Evolutionary conservation across 2,329 filamentous ascomycete species (phyloP).

Genomic region (Ophiocordyceps robertsii): DNA sequence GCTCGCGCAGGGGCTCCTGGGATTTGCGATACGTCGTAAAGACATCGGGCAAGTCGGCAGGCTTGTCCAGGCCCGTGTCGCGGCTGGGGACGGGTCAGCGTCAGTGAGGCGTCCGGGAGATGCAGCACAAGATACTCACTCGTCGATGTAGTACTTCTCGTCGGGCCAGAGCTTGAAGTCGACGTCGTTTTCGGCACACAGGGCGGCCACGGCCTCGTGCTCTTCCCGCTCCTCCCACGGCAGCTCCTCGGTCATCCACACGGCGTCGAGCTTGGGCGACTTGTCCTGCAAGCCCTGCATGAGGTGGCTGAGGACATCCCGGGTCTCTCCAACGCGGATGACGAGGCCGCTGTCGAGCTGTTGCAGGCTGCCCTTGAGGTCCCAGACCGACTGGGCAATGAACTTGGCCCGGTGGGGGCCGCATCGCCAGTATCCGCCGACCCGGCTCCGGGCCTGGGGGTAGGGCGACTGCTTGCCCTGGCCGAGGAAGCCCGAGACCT

Average conservation of each 20-base stretch:
- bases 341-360: slow-evolving; percentile 45
- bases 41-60: slow-evolving; percentile 54
- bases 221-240: slow-evolving; percentile 56
- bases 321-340: slow-evolving; percentile 48
- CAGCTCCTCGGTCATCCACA: slow-evolving; percentile 66
- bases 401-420: slow-evolving; percentile 62
- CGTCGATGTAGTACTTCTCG: slow-evolving; percentile 68
- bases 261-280: slow-evolving; percentile 36
- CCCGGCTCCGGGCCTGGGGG: slow-evolving; percentile 50
- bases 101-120: slow-evolving; percentile 4
- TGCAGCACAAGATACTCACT: slow-evolving; percentile 39
- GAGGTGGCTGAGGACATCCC: slow-evolving; percentile 45
- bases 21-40: slow-evolving; percentile 65
- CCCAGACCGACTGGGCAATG: slow-evolving; percentile 58
- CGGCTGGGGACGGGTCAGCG: slow-evolving; percentile 30
- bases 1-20: slow-evolving; percentile 55
- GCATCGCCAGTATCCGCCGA: slow-evolving; percentile 59
- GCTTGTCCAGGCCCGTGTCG: slow-evolving; percentile 45
- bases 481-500: slow-evolving; percentile 60
- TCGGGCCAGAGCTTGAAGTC: slow-evolving; percentile 56
- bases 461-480: slow-evolving; percentile 46
- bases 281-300: slow-evolving; percentile 32
- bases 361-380: slow-evolving; percentile 51
- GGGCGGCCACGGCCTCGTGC: slow-evolving; percentile 37
- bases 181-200: slow-evolving; percentile 38